Conservation (phyloP, 768 basidiomycete species). For the Neoboletus subvelutipes region DNA sequence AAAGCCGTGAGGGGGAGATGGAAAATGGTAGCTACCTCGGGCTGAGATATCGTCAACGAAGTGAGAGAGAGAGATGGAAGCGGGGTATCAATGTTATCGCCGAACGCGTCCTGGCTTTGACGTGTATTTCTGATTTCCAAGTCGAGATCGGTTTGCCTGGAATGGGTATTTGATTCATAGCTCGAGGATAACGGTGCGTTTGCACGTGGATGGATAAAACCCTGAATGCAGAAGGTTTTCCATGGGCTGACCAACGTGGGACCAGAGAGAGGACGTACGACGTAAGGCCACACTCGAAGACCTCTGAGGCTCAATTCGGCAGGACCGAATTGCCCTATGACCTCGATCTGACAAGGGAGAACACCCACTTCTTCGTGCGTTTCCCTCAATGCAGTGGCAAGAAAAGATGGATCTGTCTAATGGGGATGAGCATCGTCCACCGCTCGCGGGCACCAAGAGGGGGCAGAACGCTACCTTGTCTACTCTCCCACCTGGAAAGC, state of each 20-base stretch:
- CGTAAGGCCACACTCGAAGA: constrained; percentile 72
- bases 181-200: background rate
- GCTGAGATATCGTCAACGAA: constrained; percentile 49
- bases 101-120: background rate
- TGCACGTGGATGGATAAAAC: constrained; percentile 38
- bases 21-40: constrained; percentile 69
- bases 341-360: constrained; percentile 54
- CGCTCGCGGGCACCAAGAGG: background rate
- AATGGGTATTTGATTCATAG: background rate
- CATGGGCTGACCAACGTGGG: background rate
- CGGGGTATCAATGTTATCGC: constrained; percentile 37
- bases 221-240: constrained; percentile 25
- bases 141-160: constrained; percentile 1
- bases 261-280: constrained; percentile 48
- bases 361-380: constrained; percentile 75
- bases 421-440: constrained; percentile 1
- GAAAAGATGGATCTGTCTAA: constrained; percentile 52
- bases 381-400: constrained; percentile 66
- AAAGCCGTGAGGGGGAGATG: constrained; percentile 65
- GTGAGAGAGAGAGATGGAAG: constrained; percentile 60
- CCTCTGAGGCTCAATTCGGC: constrained; percentile 57
- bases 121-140: background rate
- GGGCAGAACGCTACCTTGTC: constrained; percentile 48
- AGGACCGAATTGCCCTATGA: constrained; percentile 65
- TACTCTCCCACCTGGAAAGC: constrained; percentile 74